phyloP scores from a whole-genome alignment of 2,329 filamentous ascomycete species.

The Trichoderma lentiforme region DNA sequence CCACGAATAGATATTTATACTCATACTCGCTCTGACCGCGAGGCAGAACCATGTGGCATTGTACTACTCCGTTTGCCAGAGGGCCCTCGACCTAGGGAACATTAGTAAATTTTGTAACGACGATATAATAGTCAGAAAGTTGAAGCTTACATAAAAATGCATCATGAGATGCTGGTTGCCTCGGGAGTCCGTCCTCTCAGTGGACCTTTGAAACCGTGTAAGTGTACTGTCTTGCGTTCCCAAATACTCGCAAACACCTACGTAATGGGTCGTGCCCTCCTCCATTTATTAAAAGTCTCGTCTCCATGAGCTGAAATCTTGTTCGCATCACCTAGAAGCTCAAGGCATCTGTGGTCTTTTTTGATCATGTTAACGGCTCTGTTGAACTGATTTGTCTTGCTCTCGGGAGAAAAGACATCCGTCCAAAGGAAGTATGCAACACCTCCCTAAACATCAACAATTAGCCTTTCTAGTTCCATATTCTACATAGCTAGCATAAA shows the following conservation, averaged over 20 bases:
- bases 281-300: constrained; percentile 77
- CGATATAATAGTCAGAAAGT: not conserved
- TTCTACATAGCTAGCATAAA: not conserved
- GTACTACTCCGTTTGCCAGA: constrained; percentile 67
- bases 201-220: constrained; percentile 50
- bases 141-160: constrained; percentile 70
- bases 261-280: constrained; percentile 60
- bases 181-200: constrained; percentile 64
- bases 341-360: constrained; percentile 65
- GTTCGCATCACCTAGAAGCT: constrained; percentile 69
- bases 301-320: constrained; percentile 82
- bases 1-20: constrained; percentile 77
- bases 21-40: constrained; percentile 64
- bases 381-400: constrained; percentile 85
- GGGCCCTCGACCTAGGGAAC: constrained; percentile 69
- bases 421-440: constrained; percentile 75
- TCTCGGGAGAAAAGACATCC: constrained; percentile 80
- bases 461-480: not conserved
- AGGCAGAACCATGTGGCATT: constrained; percentile 72
- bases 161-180: constrained; percentile 80
- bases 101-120: not conserved
- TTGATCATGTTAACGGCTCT: constrained; percentile 77
- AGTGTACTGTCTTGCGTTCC: constrained; percentile 24
- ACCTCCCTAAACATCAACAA: constrained; percentile 53
- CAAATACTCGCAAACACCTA: constrained; percentile 30